A percentile compares a stretch with the other conserved stretches of the same genome.
Evolutionary conservation across 495 filamentous ascomycete species (phyloP).

Genomic region (Penicillium canescens): DNA sequence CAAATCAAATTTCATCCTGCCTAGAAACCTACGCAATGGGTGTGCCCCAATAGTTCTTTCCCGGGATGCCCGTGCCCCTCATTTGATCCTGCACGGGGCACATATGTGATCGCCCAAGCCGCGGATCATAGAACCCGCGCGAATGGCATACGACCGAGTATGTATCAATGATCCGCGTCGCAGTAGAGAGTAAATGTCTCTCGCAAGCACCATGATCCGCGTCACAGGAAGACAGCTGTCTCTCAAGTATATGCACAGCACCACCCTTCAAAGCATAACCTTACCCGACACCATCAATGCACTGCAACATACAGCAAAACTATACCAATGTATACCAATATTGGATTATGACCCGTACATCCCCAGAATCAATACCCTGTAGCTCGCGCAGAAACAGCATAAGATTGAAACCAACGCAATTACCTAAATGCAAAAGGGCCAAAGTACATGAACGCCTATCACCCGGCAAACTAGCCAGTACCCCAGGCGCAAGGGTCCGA

Average conservation of each 20-base stretch:
- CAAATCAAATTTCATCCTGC: not conserved
- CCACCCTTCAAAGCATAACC: not conserved
- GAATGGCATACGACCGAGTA: not conserved
- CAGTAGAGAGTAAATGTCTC: not conserved
- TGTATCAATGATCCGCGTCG: not conserved
- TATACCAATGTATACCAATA: not conserved
- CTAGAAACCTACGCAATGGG: not conserved
- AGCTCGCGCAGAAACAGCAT: not conserved
- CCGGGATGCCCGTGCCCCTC: not conserved
- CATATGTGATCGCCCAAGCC: too few relatives aligned
- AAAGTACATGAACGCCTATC: not conserved
- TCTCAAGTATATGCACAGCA: not conserved
- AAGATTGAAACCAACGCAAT: constrained; percentile 1
- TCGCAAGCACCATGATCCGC: not conserved
- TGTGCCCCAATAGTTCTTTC: not conserved
- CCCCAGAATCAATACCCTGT: not conserved
- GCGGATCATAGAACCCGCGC: too few relatives aligned
- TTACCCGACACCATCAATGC: not conserved
- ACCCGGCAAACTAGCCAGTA: not conserved
- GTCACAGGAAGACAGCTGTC: not conserved
- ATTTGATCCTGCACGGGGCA: not conserved
- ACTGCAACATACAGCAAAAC: not conserved
- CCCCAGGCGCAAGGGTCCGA: constrained; percentile 4
- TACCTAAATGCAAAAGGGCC: not conserved
- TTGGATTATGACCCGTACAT: not conserved